phyloP scores from a whole-genome alignment of 768 basidiomycete genomes.

The Leccinellum albellum region DNA sequence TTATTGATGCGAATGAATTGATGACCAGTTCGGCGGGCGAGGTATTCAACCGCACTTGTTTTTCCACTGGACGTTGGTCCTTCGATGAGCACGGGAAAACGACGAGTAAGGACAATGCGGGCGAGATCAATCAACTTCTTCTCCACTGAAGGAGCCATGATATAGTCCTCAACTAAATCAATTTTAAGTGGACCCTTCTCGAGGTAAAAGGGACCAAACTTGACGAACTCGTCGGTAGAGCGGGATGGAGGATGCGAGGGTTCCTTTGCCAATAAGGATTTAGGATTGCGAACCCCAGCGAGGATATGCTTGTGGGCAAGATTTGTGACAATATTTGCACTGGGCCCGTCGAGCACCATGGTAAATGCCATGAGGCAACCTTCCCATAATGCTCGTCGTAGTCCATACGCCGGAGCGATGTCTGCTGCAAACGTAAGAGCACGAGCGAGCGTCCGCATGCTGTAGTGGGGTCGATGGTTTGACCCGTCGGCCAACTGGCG shows the following conservation, averaged over 20 bases:
- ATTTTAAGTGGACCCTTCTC: conserved; percentile 68
- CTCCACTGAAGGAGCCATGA: conserved; percentile 94
- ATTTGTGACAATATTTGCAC: conserved; percentile 59
- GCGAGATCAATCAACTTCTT: conserved; percentile 93
- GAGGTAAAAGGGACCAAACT: conserved; percentile 90
- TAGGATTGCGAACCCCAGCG: conserved; percentile 72
- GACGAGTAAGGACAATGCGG: conserved; percentile 80
- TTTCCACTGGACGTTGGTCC: conserved; percentile 98
- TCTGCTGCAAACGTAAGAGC: conserved; percentile 89
- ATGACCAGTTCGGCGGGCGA: conserved; percentile 90
- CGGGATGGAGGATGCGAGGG: conserved; percentile 51
- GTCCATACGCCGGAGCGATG: conserved; percentile 67
- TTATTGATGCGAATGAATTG: conserved; percentile 98
- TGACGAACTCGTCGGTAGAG: conserved; percentile 57
- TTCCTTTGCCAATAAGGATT: conserved; percentile 68
- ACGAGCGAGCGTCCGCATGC: conserved; percentile 92
- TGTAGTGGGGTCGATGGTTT: conserved; percentile 91
- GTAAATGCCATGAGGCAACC: conserved; percentile 98
- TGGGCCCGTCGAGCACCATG: conserved; percentile 80
- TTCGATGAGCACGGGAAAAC: conserved; percentile 94
- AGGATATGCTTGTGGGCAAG: conserved; percentile 79
- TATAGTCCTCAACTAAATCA: conserved; percentile 73
- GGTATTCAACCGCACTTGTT: conserved; percentile 94
- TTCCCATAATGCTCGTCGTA: conserved; percentile 90
- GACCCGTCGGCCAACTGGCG: conserved; percentile 89